Base-by-base conservation (phyloP, 2,329 filamentous ascomycete species). In the Diaporthe helianthi region DNA sequence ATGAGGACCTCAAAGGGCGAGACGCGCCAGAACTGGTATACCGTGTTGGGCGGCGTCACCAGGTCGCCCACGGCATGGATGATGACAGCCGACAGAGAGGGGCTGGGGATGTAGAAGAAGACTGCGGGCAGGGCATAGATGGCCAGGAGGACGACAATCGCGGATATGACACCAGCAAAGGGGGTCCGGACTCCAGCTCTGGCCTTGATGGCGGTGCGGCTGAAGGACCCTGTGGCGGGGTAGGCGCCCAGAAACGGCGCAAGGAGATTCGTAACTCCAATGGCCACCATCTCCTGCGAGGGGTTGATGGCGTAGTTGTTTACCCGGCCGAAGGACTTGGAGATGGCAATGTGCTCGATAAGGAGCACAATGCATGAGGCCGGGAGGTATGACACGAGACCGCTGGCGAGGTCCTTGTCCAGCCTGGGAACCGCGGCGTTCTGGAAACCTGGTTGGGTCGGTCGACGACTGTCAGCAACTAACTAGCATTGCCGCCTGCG, bases 301-400 rank as follows among this genome's bases (percentile, higher is more conserved):
- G 96, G 94, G 74, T 98, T 90, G 78, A 99, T 98, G 19, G 89
- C 91, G 80, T 99, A 99, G 82, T 97, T 97, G 83, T 98, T 98
- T 75, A 98, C 88, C 70, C 95, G 89, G 12, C 96, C 96, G 74
- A 99, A 98, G 0, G 95, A 98, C 79, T 98, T 99, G 22, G 94
- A 93, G 72, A 98, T 98, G 58, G 95, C 94, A 75, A 98, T 97
- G 78, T 98, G 95, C 80, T 98, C 96, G 71, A 98, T 97, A 44
- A 98, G 85, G 69, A 98, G 85, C n/a, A 99, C 94, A 73, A 98
- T 97, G 65, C 98, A 90, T 0, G 92, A 91, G 9, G 92, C 92
- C 0, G 96, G 96, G 4, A 98, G 83, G 72, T 98, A 86, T 52
- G 84, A 83, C 1, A 87, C 84, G 76, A 97, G 93, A 0, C 88